Base-by-base conservation (phyloP, 2,329 filamentous ascomycete species). In the Aureobasidium sp. region DNA sequence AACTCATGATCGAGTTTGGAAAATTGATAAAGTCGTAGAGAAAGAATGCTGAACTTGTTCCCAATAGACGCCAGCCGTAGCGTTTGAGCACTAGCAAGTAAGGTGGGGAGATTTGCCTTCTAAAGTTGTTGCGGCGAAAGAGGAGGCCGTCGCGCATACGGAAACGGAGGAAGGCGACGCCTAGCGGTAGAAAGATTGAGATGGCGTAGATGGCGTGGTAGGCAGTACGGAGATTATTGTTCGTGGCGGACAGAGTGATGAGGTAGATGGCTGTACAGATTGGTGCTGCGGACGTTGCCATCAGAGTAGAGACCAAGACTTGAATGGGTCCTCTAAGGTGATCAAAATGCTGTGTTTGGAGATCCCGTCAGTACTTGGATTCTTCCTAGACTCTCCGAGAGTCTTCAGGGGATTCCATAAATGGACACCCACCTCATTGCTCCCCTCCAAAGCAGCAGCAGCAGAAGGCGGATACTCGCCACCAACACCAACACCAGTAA, bases 401-500 rank as follows among this genome's bases (percentile, higher is more conserved):
- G n/a, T n/a, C n/a, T n/a, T n/a, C n/a, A n/a, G n/a, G n/a, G n/a
- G n/a, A n/a, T n/a, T n/a, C n/a, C n/a, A n/a, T n/a, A 22, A 19
- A 38, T 11, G 14, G 12, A 38, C 4, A 17, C 21, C 19, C 21
- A 48, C 44, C 44, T 77, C 73, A 55, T 77, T 77, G 38, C 73
- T 72, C 2, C 73, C 72, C 61, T 77, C 74, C 2, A 70, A 71
- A 0, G 74, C 71, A 1, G 70, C 71, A 0, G 73, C 71, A 14
- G 71, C 72, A 3, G 70, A 72, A 6, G 74, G 73, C 3, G 74
- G 73, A 61, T 77, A 76, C 61, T 76, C 74, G 59, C 72, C 74
- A 42, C 69, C 71, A 3, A 71, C 67, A 39, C 50, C 50, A 3
- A 53, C 50, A n/a, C 50, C 50, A 19, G 39, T 70, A 17, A 76